Evolutionary conservation across 306 rosid species (phyloP), one percentile per base, ranked within the genome.

Genomic region (Cercis canadensis): DNA sequence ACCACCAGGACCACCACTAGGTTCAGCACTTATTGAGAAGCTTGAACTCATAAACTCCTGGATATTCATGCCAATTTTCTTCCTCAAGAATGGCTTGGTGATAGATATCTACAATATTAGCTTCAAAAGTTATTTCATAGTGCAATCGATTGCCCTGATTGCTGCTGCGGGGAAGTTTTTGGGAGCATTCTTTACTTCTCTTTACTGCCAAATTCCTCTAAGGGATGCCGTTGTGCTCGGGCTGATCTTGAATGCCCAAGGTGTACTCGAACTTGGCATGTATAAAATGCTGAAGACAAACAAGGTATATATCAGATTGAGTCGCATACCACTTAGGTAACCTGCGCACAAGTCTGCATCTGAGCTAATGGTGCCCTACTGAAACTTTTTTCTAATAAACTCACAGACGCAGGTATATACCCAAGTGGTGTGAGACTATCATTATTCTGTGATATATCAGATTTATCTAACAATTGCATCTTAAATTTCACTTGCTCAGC

Each of bases 31-130:
- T 6, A 15, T 21, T 3, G 75, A 80, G 50, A 75, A 71, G 72
- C 82, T 83, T 45, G 77, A 69, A 0, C n/a, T 64, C 41, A 4
- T 73, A 57, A 69, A 43, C 67, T 10, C 56, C 8, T 79, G 84
- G 84, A 12, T 83, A 3, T 65, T 83, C 21, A 16, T 83, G 76
- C 87, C 87, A 19, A 7, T 68, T 31, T 83, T 47, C 75, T 83
- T 49, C 36, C 29, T 21, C 21, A 76, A 57, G 49, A 75, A 55
- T 14, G 77, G 87, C 39, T 36, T 67, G 41, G 18, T 43, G 4
- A 21, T 76, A 40, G 46, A 80, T 53, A 21, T 76, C 34, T 49
- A 41, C 2, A 0, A 44, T 10, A 8, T 57, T 11, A 11, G 41
- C 6, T 29, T 62, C 41, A 33, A 34, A 4, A 75, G 51, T 13